Percentiles rank a stretch among this genome's conserved stretches.
Evolutionary conservation across 768 basidiomycete genomes (phyloP).

Genomic region (Leccinum longicurvipes): DNA sequence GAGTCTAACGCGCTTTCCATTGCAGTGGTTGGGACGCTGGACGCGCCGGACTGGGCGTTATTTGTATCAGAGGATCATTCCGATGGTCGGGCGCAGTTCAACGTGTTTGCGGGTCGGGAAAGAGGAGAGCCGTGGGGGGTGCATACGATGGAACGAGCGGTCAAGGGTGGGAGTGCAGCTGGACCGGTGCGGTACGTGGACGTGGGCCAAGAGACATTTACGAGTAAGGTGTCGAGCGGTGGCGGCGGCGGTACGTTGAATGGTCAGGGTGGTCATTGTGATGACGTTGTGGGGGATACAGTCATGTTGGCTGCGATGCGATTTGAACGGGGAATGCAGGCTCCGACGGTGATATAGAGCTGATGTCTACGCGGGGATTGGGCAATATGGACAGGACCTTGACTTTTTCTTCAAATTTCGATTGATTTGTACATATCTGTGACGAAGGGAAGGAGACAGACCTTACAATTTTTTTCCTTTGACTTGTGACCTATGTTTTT

Average conservation of each 20-base stretch:
- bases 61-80: conserved; percentile 73
- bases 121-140: conserved; percentile 69
- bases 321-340: conserved; percentile 58
- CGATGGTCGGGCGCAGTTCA: conserved; percentile 66
- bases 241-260: conserved; percentile 9
- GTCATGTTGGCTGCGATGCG: conserved; percentile 62
- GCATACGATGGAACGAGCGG: conserved; percentile 57
- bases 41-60: conserved; percentile 67
- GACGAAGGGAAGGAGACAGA: too few species aligned
- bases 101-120: conserved; percentile 52
- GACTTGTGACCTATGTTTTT: too few species aligned
- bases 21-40: conserved; percentile 65
- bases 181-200: conserved; percentile 52
- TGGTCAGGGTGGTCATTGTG: conserved; percentile 13
- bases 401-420: too few species aligned
- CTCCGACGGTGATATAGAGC: conserved; percentile 46
- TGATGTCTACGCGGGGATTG: too few species aligned
- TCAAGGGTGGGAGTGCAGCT: conserved; percentile 32
- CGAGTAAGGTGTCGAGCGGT: conserved; percentile 50
- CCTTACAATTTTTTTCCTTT: too few species aligned
- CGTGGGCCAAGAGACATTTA: conserved; percentile 33
- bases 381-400: too few species aligned
- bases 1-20: not conserved
- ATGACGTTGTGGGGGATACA: conserved; percentile 38
- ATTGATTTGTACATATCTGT: too few species aligned